These are phyloP conservation scores for Trypanosoma grayi DNA, from an alignment of 208 protist genomes.

Conservation along the genomic window DNA sequence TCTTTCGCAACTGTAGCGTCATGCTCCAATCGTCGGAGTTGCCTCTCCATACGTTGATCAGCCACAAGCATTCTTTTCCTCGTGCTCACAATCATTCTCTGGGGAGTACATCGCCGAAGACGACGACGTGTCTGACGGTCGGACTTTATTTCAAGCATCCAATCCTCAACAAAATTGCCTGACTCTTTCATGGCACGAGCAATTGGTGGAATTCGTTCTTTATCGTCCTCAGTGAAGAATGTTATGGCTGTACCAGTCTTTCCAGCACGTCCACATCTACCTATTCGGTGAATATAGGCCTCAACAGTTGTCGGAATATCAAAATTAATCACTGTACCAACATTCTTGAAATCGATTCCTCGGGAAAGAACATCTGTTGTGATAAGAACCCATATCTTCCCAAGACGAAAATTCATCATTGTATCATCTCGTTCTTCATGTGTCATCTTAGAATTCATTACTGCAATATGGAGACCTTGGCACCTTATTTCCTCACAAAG, in stretches of 20 bases:
- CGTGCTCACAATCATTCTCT: conserved; percentile 86
- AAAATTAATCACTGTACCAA: conserved; percentile 98
- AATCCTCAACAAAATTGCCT: conserved; percentile 93
- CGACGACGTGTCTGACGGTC: conserved; percentile 48
- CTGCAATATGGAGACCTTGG: conserved; percentile 81
- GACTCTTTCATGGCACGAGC: conserved; percentile 91
- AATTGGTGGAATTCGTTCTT: conserved; percentile 82
- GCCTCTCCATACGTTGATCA: conserved; percentile 62
- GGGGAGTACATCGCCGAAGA: conserved; percentile 70
- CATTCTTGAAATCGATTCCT: conserved; percentile 98
- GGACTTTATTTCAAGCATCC: conserved; percentile 92
- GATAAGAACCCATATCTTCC: conserved; percentile 96
- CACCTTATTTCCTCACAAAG: conserved; percentile 94
- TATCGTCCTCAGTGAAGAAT: conserved; percentile 96
- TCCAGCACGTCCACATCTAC: conserved; percentile 88
- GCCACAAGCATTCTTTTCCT: conserved; percentile 81
- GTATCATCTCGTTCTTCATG: conserved; percentile 90
- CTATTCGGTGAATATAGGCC: conserved; percentile 97
- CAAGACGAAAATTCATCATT: conserved; percentile 94
- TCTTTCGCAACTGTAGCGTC: conserved; percentile 32
- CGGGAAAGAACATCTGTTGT: conserved; percentile 96
- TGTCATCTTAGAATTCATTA: conserved; percentile 90
- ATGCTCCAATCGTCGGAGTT: conserved; percentile 66
- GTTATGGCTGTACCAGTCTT: conserved; percentile 92
- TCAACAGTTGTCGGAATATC: conserved; percentile 95